Base-by-base conservation (phyloP, 1,139 yeast species). In the Pichia sp. region DNA sequence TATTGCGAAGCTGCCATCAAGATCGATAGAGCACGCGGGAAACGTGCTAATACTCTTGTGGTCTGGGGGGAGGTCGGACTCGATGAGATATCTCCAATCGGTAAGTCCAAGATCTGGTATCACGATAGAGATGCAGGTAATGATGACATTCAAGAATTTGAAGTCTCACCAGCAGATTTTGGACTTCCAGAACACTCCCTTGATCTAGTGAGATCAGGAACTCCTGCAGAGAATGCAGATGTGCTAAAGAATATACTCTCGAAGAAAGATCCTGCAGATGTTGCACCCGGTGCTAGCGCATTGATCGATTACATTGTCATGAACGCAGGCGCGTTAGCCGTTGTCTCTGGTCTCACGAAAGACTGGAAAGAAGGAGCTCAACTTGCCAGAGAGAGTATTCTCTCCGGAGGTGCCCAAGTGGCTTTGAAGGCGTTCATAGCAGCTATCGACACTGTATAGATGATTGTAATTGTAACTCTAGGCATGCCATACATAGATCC, bases 11-110 rank as follows among this genome's bases (percentile, higher is more conserved):
- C 96, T 1, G 86, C 91, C 1, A 63, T 74, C 6, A 63, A 66
- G 37, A 61, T 84, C 45, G 78, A 75, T 48, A 56, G 60, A 25
- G 58, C 63, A 25, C 72, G 66, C 37, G 67, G 68, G 30, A 64
- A 70, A 48, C 33, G 35, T 5, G 65, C 74, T 5, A 46, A 46
- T 27, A 81, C 94, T 2, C 72, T 87, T 76, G 84, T 91, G 24
- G 98, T 91, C 13, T 88, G 81, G 75, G 98, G 98, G 12, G 77
- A 78, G 34, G 74, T 85, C 35, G 95, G 96, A 0, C 66, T 91
- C 23, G 98, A 91, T 53, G 98, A 91, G 58, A 83, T 91, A 26
- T 81, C 96, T 1, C 96, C 96, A 1, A 74, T 80, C 29, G 97
- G 96, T 0, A 59, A 64, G 39, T 80, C 96, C 6, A 72, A 74